phyloP scores from a whole-genome alignment of 83 land plant genomes.

The Diphasiastrum complanatum region DNA sequence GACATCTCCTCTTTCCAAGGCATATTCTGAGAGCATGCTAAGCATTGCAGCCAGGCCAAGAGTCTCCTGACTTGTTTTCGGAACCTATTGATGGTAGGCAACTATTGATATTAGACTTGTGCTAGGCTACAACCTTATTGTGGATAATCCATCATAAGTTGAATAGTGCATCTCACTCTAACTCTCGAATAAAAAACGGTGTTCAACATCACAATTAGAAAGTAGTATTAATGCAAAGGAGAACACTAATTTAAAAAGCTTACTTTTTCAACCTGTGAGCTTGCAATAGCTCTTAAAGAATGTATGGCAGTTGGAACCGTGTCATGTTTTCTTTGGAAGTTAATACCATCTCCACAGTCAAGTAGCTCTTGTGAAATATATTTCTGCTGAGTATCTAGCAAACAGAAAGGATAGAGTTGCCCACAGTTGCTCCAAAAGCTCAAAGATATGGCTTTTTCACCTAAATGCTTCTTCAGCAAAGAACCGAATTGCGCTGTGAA shows the following conservation, averaged over 20 bases:
- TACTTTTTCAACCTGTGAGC: too few species aligned
- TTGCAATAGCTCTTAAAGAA: too few species aligned
- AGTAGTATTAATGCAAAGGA: too few species aligned
- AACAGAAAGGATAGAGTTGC: conserved; percentile 11
- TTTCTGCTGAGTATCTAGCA: conserved; percentile 11
- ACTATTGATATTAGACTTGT: too few species aligned
- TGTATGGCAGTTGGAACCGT: conserved; percentile 8
- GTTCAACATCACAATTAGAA: too few species aligned
- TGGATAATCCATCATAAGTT: too few species aligned
- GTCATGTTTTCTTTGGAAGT: background rate
- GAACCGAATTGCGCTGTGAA: conserved; percentile 9
- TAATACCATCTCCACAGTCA: background rate
- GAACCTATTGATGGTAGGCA: background rate
- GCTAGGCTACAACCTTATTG: too few species aligned
- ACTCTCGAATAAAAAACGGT: too few species aligned
- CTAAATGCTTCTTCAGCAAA: conserved; percentile 15
- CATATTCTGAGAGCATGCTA: background rate
- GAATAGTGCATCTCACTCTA: too few species aligned
- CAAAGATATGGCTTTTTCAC: conserved; percentile 7
- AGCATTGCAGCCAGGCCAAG: background rate
- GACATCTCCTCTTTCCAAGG: background rate
- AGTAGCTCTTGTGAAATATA: background rate
- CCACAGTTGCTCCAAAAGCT: conserved; percentile 21
- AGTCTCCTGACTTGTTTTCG: background rate
- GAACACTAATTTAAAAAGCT: too few species aligned